phyloP scores from a whole-genome alignment of 2,329 filamentous ascomycete genomes.

The Trichophyton schoenleinii region DNA sequence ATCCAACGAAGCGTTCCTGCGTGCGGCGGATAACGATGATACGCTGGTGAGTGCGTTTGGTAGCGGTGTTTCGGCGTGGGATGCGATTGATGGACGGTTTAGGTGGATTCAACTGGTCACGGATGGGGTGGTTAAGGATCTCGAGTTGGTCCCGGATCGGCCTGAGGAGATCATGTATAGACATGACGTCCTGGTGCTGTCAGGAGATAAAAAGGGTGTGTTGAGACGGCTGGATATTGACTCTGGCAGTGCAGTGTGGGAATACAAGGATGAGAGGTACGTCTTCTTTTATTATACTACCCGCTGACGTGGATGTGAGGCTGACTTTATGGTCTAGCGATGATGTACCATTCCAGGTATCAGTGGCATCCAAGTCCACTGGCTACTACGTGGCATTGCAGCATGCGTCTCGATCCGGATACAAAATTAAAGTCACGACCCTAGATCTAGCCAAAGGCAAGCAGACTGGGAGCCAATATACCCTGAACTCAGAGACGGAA shows the following conservation, averaged over 20 bases:
- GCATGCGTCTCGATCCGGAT: slow-evolving; percentile 50
- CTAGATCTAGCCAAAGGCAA: slow-evolving; percentile 62
- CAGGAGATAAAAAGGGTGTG: slow-evolving; percentile 41
- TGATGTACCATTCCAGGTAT: slow-evolving; percentile 63
- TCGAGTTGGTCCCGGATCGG: slow-evolving; percentile 54
- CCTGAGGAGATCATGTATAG: slow-evolving; percentile 35
- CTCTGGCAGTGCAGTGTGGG: slow-evolving; percentile 66
- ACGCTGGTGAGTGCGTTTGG: slow-evolving; percentile 64
- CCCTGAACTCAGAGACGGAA: slow-evolving; percentile 61
- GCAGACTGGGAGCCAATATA: slow-evolving; percentile 54
- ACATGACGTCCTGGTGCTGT: slow-evolving; percentile 57
- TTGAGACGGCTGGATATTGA: slow-evolving; percentile 61
- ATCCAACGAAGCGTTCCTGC: slow-evolving; percentile 37
- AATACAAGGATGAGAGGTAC: slow-evolving; percentile 52
- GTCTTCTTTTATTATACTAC: not conserved
- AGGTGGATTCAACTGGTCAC: slow-evolving; percentile 57
- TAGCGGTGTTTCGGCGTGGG: slow-evolving; percentile 63
- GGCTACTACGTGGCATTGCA: slow-evolving; percentile 70
- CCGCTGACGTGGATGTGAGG: not conserved
- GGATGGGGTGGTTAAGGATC: slow-evolving; percentile 31
- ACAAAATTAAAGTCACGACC: slow-evolving; percentile 62
- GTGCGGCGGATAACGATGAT: slow-evolving; percentile 66
- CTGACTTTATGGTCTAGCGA: slow-evolving; percentile 35
- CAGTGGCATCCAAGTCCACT: slow-evolving; percentile 48
- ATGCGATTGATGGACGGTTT: slow-evolving; percentile 65